Evolutionary conservation across 2,329 filamentous ascomycete species (phyloP), one percentile per base, ranked within the genome.

Genomic region (Chrysosporium queenslandicum): DNA sequence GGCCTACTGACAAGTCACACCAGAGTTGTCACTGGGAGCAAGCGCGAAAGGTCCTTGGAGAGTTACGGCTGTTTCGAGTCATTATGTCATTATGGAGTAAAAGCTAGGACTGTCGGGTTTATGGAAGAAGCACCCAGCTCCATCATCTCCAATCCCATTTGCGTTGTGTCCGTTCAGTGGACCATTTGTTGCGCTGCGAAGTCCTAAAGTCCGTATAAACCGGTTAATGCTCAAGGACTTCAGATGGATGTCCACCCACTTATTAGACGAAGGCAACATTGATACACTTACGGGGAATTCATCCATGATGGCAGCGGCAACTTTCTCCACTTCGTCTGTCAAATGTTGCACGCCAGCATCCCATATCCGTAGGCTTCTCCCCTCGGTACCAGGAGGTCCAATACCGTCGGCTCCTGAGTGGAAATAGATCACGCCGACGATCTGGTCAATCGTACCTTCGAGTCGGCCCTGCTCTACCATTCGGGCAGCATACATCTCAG

Each of bases 391-490:
- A 53, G 80, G 78, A 45, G 83, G 80, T 25, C 80, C 76, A n/a
- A 80, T 77, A 54, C 80, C 86, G 50, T 81, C 80, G 63, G 82
- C 82, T 65, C 83, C 63, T 70, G 75, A 68, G 32, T 92, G 87
- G 65, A 98, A 98, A 72, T 83, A 89, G 55, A 98, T 90, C 9
- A 90, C 73, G 12, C 85, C 79, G 53, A 89, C 87, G 53, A 98
- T 90, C 73, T 98, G 92, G 69, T 98, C 91, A 63, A 98, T 97
- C 53, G 85, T 82, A 6, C 91, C 92, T 2, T 85, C 80, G 48
- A 98, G 71, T 29, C 92, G 82, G 8, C 87, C 89, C 68, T 96
- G 90, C 73, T 97, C 90, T 61, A 98, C 87, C 92, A 98, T 98
- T 60, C 82, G 79, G 3, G 91, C 89, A 11, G 91, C 92, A 50